phyloP scores from a whole-genome alignment of 75 land plant genomes.

The Gnetum montanum region DNA sequence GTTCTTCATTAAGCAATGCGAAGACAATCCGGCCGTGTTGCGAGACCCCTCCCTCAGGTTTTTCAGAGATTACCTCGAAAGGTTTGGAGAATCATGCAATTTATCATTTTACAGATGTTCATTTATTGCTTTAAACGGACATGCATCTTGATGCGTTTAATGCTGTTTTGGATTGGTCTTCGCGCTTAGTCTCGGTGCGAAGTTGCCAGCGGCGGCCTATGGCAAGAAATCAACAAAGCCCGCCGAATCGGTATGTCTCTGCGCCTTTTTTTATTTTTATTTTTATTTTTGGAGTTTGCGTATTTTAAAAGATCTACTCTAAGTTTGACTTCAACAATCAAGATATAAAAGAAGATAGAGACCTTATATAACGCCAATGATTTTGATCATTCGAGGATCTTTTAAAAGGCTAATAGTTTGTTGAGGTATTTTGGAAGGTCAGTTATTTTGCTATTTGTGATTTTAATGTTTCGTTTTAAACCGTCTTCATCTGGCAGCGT shows the following conservation, averaged over 20 bases:
- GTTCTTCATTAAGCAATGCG: slow-evolving; percentile 63
- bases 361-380: no score
- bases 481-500: no score
- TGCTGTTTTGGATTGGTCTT: slow-evolving; percentile 1
- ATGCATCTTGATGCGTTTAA: slow-evolving; percentile 5
- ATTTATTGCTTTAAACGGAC: neutral
- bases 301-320: neutral
- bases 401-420: no score
- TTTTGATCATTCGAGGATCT: no score
- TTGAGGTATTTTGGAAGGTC: no score
- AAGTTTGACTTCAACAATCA: neutral
- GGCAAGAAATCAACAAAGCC: slow-evolving; percentile 19
- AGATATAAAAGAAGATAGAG: no score
- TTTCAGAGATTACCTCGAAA: slow-evolving; percentile 90
- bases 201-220: slow-evolving; percentile 56
- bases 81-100: slow-evolving; percentile 33
- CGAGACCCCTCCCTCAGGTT: slow-evolving; percentile 59
- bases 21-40: slow-evolving; percentile 53
- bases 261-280: neutral
- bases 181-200: slow-evolving; percentile 70
- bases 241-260: slow-evolving; percentile 6
- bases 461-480: no score
- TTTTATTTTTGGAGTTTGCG: neutral
- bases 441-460: no score
- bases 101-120: neutral